Base-by-base conservation (phyloP, 1,284 basidiomycete genomes). In the Apiotrichum gracile region DNA sequence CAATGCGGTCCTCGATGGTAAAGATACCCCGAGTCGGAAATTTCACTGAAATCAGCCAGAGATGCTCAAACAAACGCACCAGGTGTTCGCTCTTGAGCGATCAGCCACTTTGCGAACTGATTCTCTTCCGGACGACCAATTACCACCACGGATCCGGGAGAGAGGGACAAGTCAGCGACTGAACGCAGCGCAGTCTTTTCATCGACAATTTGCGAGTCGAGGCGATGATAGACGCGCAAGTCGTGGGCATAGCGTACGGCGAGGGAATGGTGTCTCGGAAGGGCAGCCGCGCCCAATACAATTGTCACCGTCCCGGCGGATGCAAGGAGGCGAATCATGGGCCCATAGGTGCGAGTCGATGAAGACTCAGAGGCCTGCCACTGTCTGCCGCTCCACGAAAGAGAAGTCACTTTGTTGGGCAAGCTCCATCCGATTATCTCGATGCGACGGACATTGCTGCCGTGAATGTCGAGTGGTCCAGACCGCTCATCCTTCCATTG, bases 181-280 rank as follows among this genome's bases (percentile, higher is more conserved):
- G 60, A 55, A 37, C 58, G 47, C 22, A 77, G 52, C 1, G 78
- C 79, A 40, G 81, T 78, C 3, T 68, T 51, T 55, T 81, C 79
- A 12, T 64, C 61, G 31, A 86, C 52, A 39, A 91, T 82, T 44
- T 82, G 79, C 0, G 79, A 69, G 59, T 88, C 87, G 24, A 91
- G 70, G 54, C 82, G 80, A 64, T 87, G 85, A 70, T 86, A 88
- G 0, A 82, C 67, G 40, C 82, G 74, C 14, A 91, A 74, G 56
- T 83, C 81, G 63, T 88, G 82, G 3, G 84, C 82, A 44, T 91
- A 75, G 4, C 87, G 78, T 6, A 78, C 66, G 1, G 86, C 88
- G 7, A 83, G 64, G 2, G 78, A 80, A 1, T 78, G 56, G 8
- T 74, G 69, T 31, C 26, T n/a, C 1, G 39, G 42, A 13, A 19